These are phyloP conservation scores for Microcyclosporella mali DNA, from an alignment of 2,329 filamentous ascomycete species.

Conservation along the genomic window DNA sequence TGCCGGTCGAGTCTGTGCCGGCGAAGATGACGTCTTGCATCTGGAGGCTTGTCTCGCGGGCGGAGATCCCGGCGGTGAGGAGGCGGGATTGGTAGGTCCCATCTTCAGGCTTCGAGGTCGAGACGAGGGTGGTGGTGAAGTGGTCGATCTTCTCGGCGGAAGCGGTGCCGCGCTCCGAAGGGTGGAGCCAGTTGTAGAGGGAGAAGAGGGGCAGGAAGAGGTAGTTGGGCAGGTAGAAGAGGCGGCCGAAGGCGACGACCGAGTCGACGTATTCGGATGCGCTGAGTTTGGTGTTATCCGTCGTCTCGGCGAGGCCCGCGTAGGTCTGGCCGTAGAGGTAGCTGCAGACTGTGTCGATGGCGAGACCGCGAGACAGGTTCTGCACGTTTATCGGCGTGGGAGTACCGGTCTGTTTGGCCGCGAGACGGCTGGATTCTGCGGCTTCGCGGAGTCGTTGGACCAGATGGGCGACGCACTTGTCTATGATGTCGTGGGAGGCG, in stretches of 20 bases:
- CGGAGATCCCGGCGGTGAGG: slow-evolving; percentile 39
- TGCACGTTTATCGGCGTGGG: slow-evolving; percentile 43
- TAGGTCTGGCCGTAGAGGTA: slow-evolving; percentile 51
- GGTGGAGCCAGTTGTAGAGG: slow-evolving; percentile 31
- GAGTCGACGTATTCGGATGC: slow-evolving; percentile 49
- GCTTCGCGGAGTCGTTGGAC: slow-evolving; percentile 37
- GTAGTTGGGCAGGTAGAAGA: slow-evolving; percentile 47
- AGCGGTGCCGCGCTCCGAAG: slow-evolving; percentile 29
- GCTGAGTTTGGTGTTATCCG: slow-evolving; percentile 29
- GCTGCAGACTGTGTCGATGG: slow-evolving; percentile 49
- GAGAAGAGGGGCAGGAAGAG: slow-evolving; percentile 39
- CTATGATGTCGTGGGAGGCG: slow-evolving; percentile 34
- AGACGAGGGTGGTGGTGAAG: slow-evolving; percentile 40
- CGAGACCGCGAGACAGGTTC: slow-evolving; percentile 44
- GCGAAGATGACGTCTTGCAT: slow-evolving; percentile 52
- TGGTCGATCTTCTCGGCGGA: slow-evolving; percentile 39
- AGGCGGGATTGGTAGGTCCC: slow-evolving; percentile 46
- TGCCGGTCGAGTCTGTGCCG: slow-evolving; percentile 49
- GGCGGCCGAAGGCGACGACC: slow-evolving; percentile 50
- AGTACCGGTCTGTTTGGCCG: slow-evolving; percentile 17
- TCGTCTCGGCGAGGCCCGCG: slow-evolving; percentile 40
- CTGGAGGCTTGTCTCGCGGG: slow-evolving; percentile 44
- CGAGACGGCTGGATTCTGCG: slow-evolving; percentile 16
- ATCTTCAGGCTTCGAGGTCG: slow-evolving; percentile 25
- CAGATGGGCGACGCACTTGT: slow-evolving; percentile 39